Base-by-base conservation (phyloP, 2,329 filamentous ascomycete species). In the Seiridium cupressi region DNA sequence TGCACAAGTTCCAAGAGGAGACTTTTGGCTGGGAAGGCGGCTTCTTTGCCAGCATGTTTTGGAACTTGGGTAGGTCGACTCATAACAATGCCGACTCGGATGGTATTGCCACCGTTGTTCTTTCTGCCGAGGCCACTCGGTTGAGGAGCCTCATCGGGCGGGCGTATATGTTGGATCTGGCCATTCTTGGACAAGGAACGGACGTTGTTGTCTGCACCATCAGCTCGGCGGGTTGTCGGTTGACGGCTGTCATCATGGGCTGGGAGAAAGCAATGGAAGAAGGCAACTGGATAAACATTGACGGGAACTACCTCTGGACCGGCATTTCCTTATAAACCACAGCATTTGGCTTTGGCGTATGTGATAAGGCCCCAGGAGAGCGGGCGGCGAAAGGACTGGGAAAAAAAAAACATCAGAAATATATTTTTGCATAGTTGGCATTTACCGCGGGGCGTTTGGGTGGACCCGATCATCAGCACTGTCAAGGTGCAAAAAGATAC, bases 1-100 rank as follows among this genome's bases (percentile, higher is more conserved):
- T 89, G 70, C 82, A 83, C 64, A 85, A 84, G 66, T 91, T 90
- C 71, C 82, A 90, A 42, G 90, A 93, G 61, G 89, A 93, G 70
- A 84, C 88, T 1, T 87, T 91, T 46, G 92, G 92, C 36, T 96
- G 92, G 92, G 92, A 96, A 72, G 92, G 92, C 18, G 92, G 92
- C 1, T 96, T 96, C 79, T 96, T 90, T 74, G 83, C 84, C 11
- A 84, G 86, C 67, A 88, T 95, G 75, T 96, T 96, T 74, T 93
- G 90, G 86, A 89, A 87, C 55, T 79, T 96, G 1, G 92, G 90
- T 3, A 71, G 76, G n/a, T 70, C 75, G 51, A 74, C 74, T 5
- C 58, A 64, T 60, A 79, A 73, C 68, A 78, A 74, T 11, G 74
- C 66, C 18, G 73, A 74, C 38, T 69, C 70, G 3, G 73, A 74